Percentiles rank a stretch among this genome's conserved stretches.
phyloP scores from a whole-genome alignment of 2,329 filamentous ascomycete species.

The Phialemoniopsis sp. region DNA sequence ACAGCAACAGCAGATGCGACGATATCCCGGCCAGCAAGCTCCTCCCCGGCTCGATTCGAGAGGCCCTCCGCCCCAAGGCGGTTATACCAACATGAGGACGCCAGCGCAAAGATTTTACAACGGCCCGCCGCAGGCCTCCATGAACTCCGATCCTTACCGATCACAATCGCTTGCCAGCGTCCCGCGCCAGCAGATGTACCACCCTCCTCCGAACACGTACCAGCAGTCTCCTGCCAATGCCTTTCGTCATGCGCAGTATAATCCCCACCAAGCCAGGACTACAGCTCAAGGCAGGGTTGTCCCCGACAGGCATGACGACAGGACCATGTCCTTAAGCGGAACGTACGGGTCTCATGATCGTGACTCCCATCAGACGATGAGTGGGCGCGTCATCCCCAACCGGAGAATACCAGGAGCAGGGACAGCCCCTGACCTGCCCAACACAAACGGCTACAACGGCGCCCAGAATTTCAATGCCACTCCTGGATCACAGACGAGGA shows the following conservation, averaged over 20 bases:
- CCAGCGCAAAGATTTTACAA: slow-evolving; percentile 58
- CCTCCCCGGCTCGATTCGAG: slow-evolving; percentile 50
- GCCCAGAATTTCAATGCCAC: slow-evolving; percentile 29
- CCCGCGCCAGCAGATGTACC: slow-evolving; percentile 69
- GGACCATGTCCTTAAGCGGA: slow-evolving; percentile 93
- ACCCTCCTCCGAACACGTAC: slow-evolving; percentile 57
- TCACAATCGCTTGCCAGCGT: slow-evolving; percentile 87
- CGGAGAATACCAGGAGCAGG: slow-evolving; percentile 43
- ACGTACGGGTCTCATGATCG: slow-evolving; percentile 64
- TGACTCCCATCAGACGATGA: slow-evolving; percentile 87
- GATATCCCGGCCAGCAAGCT: slow-evolving; percentile 31
- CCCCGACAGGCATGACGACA: slow-evolving; percentile 85
- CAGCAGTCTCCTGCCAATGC: slow-evolving; percentile 64
- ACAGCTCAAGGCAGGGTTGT: slow-evolving; percentile 90
- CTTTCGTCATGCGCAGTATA: slow-evolving; percentile 75
- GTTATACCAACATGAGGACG: slow-evolving; percentile 35
- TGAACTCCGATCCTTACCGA: slow-evolving; percentile 82
- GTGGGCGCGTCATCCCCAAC: slow-evolving; percentile 84
- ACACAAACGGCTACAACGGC: slow-evolving; percentile 24
- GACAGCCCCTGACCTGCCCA: slow-evolving; percentile 11
- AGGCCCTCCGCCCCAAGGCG: slow-evolving; percentile 43
- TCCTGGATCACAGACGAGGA: slow-evolving; percentile 52
- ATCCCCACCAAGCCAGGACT: slow-evolving; percentile 64
- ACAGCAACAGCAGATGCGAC: slow-evolving; percentile 41
- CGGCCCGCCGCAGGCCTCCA: slow-evolving; percentile 57